Conservation (phyloP, 768 basidiomycete genomes). For the Rhodotorula sphaerocarpa region DNA sequence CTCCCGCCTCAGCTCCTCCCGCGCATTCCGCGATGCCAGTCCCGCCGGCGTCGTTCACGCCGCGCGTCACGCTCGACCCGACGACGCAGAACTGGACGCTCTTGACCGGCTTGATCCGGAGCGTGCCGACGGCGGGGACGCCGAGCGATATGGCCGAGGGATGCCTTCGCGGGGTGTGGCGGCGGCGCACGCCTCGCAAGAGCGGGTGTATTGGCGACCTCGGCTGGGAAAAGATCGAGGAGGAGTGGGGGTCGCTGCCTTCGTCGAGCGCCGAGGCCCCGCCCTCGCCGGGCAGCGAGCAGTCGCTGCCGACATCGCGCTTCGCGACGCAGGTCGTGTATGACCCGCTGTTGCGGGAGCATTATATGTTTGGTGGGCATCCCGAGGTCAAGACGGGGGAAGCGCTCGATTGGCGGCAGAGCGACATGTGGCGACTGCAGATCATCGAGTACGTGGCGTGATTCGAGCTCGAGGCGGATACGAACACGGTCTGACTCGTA, state of each 20-base stretch:
- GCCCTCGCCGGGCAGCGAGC: too few species aligned
- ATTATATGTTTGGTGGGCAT: constrained; percentile 32
- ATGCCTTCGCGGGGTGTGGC: neutral
- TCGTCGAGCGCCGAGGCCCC: neutral
- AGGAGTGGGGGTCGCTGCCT: neutral
- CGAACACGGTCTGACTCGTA: too few species aligned
- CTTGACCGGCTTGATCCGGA: constrained; percentile 22
- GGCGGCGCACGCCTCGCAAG: neutral
- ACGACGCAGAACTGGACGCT: constrained; percentile 16
- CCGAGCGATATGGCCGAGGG: neutral
- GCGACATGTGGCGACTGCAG: constrained; percentile 30
- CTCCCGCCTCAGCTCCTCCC: neutral
- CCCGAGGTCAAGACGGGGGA: neutral
- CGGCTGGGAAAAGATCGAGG: constrained; percentile 1
- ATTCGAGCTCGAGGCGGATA: neutral
- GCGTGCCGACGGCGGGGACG: constrained; percentile 4
- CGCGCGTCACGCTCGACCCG: constrained; percentile 18
- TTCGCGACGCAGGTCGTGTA: constrained; percentile 22
- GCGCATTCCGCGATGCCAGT: neutral
- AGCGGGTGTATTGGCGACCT: neutral
- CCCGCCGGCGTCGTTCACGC: constrained; percentile 22
- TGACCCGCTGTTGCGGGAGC: constrained; percentile 23
- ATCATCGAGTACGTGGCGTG: constrained; percentile 23
- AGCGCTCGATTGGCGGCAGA: neutral
- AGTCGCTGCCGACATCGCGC: neutral